Evolutionary conservation across 371 early-diverging fungal genomes (phyloP).

Genomic region (Syncephalastrum monosporum): DNA sequence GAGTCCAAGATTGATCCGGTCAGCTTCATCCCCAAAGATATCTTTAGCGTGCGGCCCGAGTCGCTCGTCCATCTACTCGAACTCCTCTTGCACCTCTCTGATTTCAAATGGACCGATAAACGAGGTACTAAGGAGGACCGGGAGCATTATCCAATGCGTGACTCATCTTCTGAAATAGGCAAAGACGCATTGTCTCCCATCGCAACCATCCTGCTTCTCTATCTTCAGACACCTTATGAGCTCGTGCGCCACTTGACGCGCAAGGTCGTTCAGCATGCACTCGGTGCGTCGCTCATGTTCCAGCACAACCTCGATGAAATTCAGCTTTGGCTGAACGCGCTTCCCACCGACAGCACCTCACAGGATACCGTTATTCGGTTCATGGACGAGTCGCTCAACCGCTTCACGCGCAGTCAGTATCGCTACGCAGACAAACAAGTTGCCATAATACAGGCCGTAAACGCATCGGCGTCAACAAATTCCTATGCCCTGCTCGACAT

Average conservation of each 20-base stretch:
- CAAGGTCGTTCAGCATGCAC: constrained; percentile 45
- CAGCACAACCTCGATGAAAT: constrained; percentile 63
- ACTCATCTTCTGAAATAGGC: constrained; percentile 20
- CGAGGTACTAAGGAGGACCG: constrained; percentile 30
- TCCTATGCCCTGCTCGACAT: not conserved
- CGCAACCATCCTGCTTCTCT: constrained; percentile 54
- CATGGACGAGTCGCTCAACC: constrained; percentile 62
- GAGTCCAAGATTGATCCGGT: constrained; percentile 75
- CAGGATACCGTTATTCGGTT: constrained; percentile 56
- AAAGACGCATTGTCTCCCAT: constrained; percentile 59
- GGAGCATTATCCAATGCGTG: not conserved
- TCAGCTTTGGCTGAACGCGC: constrained; percentile 59
- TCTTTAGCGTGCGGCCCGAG: constrained; percentile 52
- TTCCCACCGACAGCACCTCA: constrained; percentile 37
- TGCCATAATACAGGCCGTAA: not conserved
- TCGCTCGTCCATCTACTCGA: constrained; percentile 60
- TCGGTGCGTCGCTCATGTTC: constrained; percentile 67
- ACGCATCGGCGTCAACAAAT: not conserved
- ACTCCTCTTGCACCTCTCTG: constrained; percentile 56
- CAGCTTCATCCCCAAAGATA: constrained; percentile 72
- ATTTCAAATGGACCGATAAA: constrained; percentile 69
- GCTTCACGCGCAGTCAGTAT: constrained; percentile 61
- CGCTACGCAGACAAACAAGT: constrained; percentile 61
- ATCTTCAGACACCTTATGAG: constrained; percentile 51
- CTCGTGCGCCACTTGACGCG: constrained; percentile 51